Evolutionary conservation across 257 asterid species (phyloP).

Genomic region (Henckelia pumila): DNA sequence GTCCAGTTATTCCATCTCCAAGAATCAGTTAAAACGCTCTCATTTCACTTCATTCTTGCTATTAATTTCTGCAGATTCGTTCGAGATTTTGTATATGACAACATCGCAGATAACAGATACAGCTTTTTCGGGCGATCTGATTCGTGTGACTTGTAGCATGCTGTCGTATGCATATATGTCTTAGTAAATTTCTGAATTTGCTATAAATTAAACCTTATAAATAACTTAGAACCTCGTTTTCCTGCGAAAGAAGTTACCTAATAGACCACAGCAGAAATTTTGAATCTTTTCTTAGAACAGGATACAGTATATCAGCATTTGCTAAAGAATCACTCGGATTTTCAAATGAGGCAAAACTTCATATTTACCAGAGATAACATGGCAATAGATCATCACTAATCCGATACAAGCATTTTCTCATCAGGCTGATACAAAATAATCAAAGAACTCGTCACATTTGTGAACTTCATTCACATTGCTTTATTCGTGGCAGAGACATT

Average conservation of each 20-base stretch:
- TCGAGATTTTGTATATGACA: constrained; percentile 72
- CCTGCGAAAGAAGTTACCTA: too few species aligned
- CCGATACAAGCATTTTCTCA: constrained; percentile 4
- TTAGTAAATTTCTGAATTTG: too few species aligned
- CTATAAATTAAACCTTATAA: too few species aligned
- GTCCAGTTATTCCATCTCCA: constrained; percentile 26
- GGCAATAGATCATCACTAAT: constrained; percentile 5
- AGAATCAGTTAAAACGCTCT: not conserved
- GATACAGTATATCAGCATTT: not conserved
- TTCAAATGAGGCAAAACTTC: not conserved
- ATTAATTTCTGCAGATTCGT: constrained; percentile 57
- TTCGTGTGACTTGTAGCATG: constrained; percentile 60
- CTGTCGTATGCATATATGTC: not conserved
- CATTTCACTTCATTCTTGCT: constrained; percentile 20
- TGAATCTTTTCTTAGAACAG: not conserved
- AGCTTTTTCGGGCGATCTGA: constrained; percentile 78
- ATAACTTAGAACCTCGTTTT: too few species aligned
- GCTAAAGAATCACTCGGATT: not conserved
- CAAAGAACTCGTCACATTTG: not conserved
- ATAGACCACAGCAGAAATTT: too few species aligned
- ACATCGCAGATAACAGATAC: constrained; percentile 80
- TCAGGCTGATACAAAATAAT: not conserved
- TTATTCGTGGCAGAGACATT: constrained; percentile 10
- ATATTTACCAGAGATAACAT: not conserved
- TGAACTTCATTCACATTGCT: constrained; percentile 17